Conservation (phyloP, 1,284 basidiomycete species). For the Ganoderma sp. region DNA sequence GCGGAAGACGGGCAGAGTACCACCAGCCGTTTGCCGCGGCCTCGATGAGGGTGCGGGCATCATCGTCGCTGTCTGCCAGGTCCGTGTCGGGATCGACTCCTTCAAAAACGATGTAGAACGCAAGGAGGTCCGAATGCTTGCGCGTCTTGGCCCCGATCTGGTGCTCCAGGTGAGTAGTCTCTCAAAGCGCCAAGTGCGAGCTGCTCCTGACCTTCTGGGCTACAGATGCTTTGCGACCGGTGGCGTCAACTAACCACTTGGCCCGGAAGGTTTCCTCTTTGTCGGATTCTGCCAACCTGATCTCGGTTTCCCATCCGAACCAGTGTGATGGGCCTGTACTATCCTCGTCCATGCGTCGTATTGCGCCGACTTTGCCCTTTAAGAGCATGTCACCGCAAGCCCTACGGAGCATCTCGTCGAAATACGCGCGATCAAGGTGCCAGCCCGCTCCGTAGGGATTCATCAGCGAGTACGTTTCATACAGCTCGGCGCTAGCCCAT, state of each 20-base stretch:
- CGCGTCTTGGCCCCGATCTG: slow-evolving; percentile 40
- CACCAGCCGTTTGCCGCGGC: slow-evolving; percentile 44
- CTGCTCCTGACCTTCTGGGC: slow-evolving; percentile 39
- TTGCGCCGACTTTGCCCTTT: slow-evolving; percentile 19
- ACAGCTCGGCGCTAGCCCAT: slow-evolving; percentile 37
- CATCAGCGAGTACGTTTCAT: slow-evolving; percentile 42
- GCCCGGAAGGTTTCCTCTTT: slow-evolving; percentile 25
- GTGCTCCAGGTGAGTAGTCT: neutral
- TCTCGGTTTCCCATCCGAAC: neutral
- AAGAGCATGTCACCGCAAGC: slow-evolving; percentile 18
- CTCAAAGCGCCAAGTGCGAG: neutral
- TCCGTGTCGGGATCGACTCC: slow-evolving; percentile 10
- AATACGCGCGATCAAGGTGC: slow-evolving; percentile 44
- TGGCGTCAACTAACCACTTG: slow-evolving; percentile 45
- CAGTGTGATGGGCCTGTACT: neutral
- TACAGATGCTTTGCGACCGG: slow-evolving; percentile 43
- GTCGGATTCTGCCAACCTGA: neutral
- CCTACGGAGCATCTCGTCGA: slow-evolving; percentile 41
- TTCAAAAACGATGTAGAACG: slow-evolving; percentile 43
- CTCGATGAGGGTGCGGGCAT: slow-evolving; percentile 45
- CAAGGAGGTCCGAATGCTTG: slow-evolving; percentile 39
- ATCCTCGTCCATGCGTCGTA: neutral
- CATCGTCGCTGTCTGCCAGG: slow-evolving; percentile 31
- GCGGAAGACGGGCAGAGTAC: slow-evolving; percentile 42
- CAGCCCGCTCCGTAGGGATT: slow-evolving; percentile 42